Percentiles rank a stretch among this genome's conserved stretches.
Conservation (phyloP, 371 early-diverging fungal species). For the Apophysomyces variabilis region DNA sequence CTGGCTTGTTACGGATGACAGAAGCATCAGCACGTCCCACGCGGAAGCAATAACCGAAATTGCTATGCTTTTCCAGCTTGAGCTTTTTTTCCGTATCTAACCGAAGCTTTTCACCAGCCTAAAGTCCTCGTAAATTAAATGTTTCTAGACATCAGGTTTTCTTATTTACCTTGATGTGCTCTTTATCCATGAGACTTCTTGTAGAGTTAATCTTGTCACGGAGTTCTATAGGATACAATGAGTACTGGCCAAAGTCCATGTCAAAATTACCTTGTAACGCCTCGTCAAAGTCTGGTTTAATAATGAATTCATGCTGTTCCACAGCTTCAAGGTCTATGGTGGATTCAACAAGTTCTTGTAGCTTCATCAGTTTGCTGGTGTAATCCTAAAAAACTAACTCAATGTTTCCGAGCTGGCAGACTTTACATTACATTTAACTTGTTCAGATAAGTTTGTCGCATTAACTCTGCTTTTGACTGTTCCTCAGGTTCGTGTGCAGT, state of each 20-base stretch:
- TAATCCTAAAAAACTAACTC: constrained; percentile 41
- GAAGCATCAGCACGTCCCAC: constrained; percentile 66
- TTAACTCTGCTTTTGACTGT: constrained; percentile 20
- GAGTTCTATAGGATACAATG: constrained; percentile 51
- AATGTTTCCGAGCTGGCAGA: neutral
- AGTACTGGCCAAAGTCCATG: neutral
- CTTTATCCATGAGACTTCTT: constrained; percentile 61
- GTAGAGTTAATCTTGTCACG: constrained; percentile 64
- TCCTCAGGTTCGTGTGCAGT: constrained; percentile 45
- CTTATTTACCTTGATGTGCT: constrained; percentile 57
- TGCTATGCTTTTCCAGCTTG: constrained; percentile 83
- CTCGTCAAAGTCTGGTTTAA: constrained; percentile 85
- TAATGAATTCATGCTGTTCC: constrained; percentile 88
- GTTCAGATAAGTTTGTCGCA: constrained; percentile 28
- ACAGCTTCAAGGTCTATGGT: constrained; percentile 90
- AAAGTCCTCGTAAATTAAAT: neutral
- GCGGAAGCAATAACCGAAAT: constrained; percentile 89
- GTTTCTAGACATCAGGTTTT: neutral
- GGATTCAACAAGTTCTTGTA: constrained; percentile 83
- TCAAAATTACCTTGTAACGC: constrained; percentile 68
- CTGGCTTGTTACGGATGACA: constrained; percentile 59
- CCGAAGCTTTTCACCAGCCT: constrained; percentile 67
- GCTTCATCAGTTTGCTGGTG: constrained; percentile 57
- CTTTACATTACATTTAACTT: constrained; percentile 18
- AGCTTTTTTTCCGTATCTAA: constrained; percentile 88